phyloP scores from a whole-genome alignment of 768 basidiomycete species.

The Pisolithus orientalis region DNA sequence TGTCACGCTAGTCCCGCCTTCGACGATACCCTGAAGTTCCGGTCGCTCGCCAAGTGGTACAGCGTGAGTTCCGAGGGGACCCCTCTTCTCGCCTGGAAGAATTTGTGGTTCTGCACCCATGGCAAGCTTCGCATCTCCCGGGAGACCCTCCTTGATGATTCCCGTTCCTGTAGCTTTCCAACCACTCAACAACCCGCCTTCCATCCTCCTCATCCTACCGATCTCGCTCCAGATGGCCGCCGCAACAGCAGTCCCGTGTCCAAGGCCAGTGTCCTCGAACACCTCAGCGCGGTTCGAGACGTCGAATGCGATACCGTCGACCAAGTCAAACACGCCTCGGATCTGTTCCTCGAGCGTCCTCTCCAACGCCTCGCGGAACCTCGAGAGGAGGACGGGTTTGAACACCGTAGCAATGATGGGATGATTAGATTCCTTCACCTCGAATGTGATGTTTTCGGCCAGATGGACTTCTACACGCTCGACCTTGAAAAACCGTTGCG shows the following conservation, averaged over 20 bases:
- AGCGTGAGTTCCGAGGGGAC: conserved; percentile 53
- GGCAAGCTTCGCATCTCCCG: conserved; percentile 40
- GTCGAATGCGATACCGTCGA: conserved; percentile 56
- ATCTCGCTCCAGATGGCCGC: conserved; percentile 67
- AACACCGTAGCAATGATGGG: conserved; percentile 54
- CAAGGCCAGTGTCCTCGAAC: conserved; percentile 58
- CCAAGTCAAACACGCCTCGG: conserved; percentile 41
- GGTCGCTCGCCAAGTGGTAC: conserved; percentile 24
- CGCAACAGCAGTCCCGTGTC: conserved; percentile 41
- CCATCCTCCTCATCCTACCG: conserved; percentile 43
- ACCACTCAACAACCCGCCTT: conserved; percentile 31
- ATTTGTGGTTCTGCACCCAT: conserved; percentile 74
- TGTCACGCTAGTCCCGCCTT: conserved; percentile 14
- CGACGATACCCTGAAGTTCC: not conserved
- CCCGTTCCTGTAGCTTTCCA: conserved; percentile 61
- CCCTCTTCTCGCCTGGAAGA: conserved; percentile 58
- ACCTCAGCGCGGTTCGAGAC: conserved; percentile 51
- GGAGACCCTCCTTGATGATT: conserved; percentile 44
- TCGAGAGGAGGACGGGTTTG: conserved; percentile 50
- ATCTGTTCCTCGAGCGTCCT: conserved; percentile 52
- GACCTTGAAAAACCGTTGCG: conserved; percentile 50
- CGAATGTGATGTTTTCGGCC: conserved; percentile 48
- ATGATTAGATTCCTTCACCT: conserved; percentile 59
- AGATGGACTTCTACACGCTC: conserved; percentile 52
- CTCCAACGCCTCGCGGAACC: conserved; percentile 57